Conservation (phyloP, 2,329 filamentous ascomycete genomes). For the Beauveria varroae region DNA sequence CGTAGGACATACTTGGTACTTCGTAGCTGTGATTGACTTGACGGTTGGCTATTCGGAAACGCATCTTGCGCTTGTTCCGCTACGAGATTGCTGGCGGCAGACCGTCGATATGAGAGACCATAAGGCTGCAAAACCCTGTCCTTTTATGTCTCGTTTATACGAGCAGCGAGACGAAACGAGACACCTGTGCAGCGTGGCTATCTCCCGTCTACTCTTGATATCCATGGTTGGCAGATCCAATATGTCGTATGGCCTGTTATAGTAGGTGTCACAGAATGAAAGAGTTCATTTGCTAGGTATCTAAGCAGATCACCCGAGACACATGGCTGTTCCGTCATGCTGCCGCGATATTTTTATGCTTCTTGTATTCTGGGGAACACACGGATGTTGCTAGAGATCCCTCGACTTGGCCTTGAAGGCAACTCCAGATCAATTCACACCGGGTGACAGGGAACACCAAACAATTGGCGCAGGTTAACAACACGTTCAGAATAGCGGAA, state of each 20-base stretch:
- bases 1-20: too few species aligned
- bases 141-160: not conserved
- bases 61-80: too few species aligned
- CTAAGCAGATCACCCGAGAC: not conserved
- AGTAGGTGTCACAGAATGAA: not conserved
- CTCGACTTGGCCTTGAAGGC: too few species aligned
- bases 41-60: too few species aligned
- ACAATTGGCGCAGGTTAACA: too few species aligned
- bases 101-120: not conserved
- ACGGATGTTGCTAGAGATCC: too few species aligned
- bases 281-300: not conserved
- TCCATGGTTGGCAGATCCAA: not conserved
- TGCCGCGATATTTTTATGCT: too few species aligned
- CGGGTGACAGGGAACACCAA: too few species aligned
- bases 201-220: not conserved
- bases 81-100: not conserved
- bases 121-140: not conserved
- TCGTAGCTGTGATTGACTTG: too few species aligned
- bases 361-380: too few species aligned
- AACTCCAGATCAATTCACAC: too few species aligned
- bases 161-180: not conserved
- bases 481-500: too few species aligned
- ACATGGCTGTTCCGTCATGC: not conserved
- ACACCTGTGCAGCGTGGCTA: not conserved
- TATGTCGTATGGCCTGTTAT: not conserved